Percentiles rank a stretch among this genome's conserved stretches.
phyloP scores from a whole-genome alignment of 2,329 filamentous ascomycete species.

The Ciborinia camelliae region DNA sequence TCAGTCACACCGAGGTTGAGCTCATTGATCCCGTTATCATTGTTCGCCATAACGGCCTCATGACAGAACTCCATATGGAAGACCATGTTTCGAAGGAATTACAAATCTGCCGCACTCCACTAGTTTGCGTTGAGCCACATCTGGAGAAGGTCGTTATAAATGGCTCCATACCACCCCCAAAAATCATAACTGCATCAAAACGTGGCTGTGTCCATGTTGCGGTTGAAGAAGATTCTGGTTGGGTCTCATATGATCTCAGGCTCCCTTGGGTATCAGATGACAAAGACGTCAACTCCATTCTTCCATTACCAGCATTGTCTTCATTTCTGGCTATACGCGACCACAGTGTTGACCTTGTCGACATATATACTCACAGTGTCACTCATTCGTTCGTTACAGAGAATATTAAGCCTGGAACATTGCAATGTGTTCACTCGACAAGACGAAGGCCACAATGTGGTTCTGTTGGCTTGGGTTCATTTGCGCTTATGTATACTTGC shows the following conservation, averaged over 20 bases:
- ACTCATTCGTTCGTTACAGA: slow-evolving; percentile 62
- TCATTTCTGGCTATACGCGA: slow-evolving; percentile 59
- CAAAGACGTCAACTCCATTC: slow-evolving; percentile 52
- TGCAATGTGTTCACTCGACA: slow-evolving; percentile 57
- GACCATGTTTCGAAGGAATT: slow-evolving; percentile 43
- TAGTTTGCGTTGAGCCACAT: slow-evolving; percentile 41
- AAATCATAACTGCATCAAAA: slow-evolving; percentile 49
- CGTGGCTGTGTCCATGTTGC: slow-evolving; percentile 51
- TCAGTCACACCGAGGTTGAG: slow-evolving; percentile 45
- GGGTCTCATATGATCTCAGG: slow-evolving; percentile 50
- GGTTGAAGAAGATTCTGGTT: slow-evolving; percentile 43
- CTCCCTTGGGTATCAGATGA: slow-evolving; percentile 37
- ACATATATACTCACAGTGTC: slow-evolving; percentile 53
- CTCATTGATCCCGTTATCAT: slow-evolving; percentile 52
- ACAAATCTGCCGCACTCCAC: slow-evolving; percentile 50
- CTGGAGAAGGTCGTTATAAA: slow-evolving; percentile 38
- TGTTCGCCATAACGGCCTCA: slow-evolving; percentile 60
- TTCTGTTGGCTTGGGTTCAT: slow-evolving; percentile 54
- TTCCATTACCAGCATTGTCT: slow-evolving; percentile 56
- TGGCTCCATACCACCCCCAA: slow-evolving; percentile 29
- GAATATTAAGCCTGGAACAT: slow-evolving; percentile 54
- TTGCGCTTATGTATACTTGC: slow-evolving; percentile 63
- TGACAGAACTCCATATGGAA: slow-evolving; percentile 56
- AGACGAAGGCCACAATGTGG: slow-evolving; percentile 52
- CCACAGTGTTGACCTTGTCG: slow-evolving; percentile 57